Evolutionary conservation across 2,329 filamentous ascomycete genomes (phyloP), one percentile per base, ranked within the genome.

Genomic region (Cercospora citrullina): DNA sequence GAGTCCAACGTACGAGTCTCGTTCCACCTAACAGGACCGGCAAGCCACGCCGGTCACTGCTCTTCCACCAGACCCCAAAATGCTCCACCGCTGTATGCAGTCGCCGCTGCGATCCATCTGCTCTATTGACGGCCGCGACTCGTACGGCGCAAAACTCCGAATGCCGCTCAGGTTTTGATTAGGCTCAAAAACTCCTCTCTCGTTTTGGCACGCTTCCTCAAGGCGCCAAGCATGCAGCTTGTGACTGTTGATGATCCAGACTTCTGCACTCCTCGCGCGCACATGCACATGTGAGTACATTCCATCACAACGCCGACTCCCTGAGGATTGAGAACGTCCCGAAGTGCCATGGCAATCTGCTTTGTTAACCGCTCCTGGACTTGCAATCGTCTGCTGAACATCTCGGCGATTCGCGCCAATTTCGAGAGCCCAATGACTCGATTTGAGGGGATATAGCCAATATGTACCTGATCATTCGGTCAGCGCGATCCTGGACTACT

Each of bases 301-400:
- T 99, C 95, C 90, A 99, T 97, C 68, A 99, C 94, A 2, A 99
- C 95, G 21, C 92, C 94, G 1, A 99, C 94, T 58, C 95, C 95
- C 77, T 96, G 93, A 2, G 95, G 95, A 79, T 96, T 91, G 59
- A 99, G 85, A 12, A 98, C 90, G 77, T 98, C 94, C 78, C 93
- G 93, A 70, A 99, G 90, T 16, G 95, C 94, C 70, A 97, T 88
- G 21, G 95, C 95, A 14, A 99, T 94, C 79, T 99, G 94, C 79
- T 96, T 96, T 26, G 95, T 99, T 36, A 99, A 85, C 36, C 95
- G 90, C 79, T 99, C 95, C 82, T 99, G 95, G 61, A 99, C 94
- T 80, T 99, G 95, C 4, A 99, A 86, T 65, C 95, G 87, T 63
- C 95, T 90, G 59, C 91, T 90, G 82, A 97, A 99, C 92, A 99